Conservation (phyloP, 2,329 filamentous ascomycete species). For the Capronia coronata region DNA sequence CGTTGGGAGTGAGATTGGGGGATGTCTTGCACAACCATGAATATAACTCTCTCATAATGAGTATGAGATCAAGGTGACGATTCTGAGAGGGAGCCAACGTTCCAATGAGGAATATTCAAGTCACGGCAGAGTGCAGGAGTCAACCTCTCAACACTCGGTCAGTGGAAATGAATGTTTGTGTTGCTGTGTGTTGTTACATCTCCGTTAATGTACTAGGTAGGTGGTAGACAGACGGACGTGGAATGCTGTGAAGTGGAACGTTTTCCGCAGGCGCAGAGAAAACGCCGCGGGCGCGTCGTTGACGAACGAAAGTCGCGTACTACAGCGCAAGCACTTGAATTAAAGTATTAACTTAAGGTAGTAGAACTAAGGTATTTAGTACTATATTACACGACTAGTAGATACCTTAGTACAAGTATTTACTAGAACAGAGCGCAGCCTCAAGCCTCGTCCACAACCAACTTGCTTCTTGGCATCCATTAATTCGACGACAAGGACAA, state of each 20-base stretch:
- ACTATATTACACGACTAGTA: too few relatives aligned
- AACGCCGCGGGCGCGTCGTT: background rate
- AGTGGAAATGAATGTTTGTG: background rate
- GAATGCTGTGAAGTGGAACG: background rate
- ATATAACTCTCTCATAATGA: slow-evolving; percentile 14
- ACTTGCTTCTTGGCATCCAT: too few relatives aligned
- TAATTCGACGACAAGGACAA: background rate
- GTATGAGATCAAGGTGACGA: too few relatives aligned
- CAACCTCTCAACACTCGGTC: background rate
- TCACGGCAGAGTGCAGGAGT: background rate
- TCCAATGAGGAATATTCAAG: background rate
- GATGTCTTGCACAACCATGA: slow-evolving; percentile 3
- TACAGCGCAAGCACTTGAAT: background rate
- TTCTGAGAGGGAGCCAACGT: background rate
- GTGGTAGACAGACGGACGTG: background rate
- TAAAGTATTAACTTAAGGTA: too few relatives aligned
- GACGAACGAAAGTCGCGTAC: background rate
- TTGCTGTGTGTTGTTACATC: too few relatives aligned
- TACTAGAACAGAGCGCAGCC: too few relatives aligned
- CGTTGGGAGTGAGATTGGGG: background rate
- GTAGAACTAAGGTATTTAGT: too few relatives aligned
- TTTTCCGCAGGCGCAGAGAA: background rate
- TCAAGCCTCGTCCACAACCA: too few relatives aligned
- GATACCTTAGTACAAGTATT: too few relatives aligned
- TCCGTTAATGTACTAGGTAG: too few relatives aligned